Conservation (phyloP, 2,329 filamentous ascomycete species). For the Pseudocercospora macadamiae region DNA sequence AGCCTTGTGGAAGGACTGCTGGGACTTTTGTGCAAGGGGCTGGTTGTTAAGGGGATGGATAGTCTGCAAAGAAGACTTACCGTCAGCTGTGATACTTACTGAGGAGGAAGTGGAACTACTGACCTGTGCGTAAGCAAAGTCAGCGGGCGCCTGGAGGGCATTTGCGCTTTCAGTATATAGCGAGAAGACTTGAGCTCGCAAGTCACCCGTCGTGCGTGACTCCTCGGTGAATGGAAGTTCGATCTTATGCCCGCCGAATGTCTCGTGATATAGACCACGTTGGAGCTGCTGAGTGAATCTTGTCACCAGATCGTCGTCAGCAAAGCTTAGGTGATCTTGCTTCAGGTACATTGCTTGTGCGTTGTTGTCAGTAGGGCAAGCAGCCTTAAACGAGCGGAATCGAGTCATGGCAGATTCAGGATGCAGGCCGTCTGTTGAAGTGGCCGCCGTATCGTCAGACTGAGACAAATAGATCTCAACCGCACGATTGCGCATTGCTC, state of each 20-base stretch:
- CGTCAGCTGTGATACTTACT: constrained; percentile 41
- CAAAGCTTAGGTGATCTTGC: constrained; percentile 29
- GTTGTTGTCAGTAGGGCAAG: neutral
- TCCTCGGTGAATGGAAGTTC: too few species aligned
- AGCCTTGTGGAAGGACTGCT: constrained; percentile 24
- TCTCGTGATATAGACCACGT: constrained; percentile 19
- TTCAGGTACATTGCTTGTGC: constrained; percentile 4
- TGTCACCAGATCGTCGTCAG: constrained; percentile 23
- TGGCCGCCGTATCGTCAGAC: neutral
- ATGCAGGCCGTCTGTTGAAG: constrained; percentile 25
- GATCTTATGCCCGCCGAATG: neutral
- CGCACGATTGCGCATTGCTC: constrained; percentile 94
- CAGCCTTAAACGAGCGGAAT: constrained; percentile 24
- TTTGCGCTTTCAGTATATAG: constrained; percentile 39
- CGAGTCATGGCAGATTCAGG: constrained; percentile 36
- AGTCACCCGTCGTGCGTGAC: neutral
- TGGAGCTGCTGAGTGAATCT: constrained; percentile 25
- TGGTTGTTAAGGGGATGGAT: constrained; percentile 53
- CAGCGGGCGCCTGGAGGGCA: constrained; percentile 38
- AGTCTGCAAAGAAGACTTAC: constrained; percentile 41
- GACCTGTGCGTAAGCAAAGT: constrained; percentile 47
- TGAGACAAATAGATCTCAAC: constrained; percentile 76
- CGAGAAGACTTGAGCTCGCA: constrained; percentile 5
- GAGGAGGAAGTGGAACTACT: constrained; percentile 28
- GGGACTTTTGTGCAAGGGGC: constrained; percentile 39